Evolutionary conservation across 768 basidiomycete species (phyloP), one percentile per base, ranked within the genome.

Genomic region (Pulveroboletus ravenelii): DNA sequence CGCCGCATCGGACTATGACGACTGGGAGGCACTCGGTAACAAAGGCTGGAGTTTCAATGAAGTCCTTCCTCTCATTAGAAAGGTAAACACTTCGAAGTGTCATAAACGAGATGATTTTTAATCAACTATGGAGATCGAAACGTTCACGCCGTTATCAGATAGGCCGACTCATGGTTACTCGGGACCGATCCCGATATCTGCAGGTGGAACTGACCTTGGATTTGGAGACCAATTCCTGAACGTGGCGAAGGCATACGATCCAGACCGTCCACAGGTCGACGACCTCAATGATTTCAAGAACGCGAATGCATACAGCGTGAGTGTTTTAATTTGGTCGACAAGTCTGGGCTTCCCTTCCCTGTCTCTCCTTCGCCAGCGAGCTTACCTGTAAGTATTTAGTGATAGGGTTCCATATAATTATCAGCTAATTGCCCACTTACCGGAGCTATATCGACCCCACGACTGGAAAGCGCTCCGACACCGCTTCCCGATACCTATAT

Each of bases 1-100:
- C 13, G 64, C 78, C 8, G 77, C 80, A 2, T 84, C 82, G 0
- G 85, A 87, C 59, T 84, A 79, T 42, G 80, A 87, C 54, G 79
- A 79, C 44, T 85, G 84, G 84, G 54, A 38, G 1, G 61, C 70
- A 2, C 63, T 78, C 23, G 71, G 70, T 5, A 84, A 85, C 59
- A 64, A 74, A 1, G 84, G 83, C 2, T 87, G 85, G 85, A 72
- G 81, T 6, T 78, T 79, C 0, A 68, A 72, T 42, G 69, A 79
- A 25, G 59, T 87, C 5, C 75, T 85, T 29, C 83, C 84, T 0
- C 65, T 84, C 13, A 54, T 83, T 29, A 77, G 70, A 54, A 84
- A 84, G 74, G 85, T 78, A 49, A 8, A 46, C 30, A 7, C 10
- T 8, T n/a, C 23, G 2, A 10, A 14, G 8, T 1, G 1, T 8